Evolutionary conservation across 2,329 filamentous ascomycete genomes (phyloP).

Genomic region (Pseudocercospora pini-densiflorae): DNA sequence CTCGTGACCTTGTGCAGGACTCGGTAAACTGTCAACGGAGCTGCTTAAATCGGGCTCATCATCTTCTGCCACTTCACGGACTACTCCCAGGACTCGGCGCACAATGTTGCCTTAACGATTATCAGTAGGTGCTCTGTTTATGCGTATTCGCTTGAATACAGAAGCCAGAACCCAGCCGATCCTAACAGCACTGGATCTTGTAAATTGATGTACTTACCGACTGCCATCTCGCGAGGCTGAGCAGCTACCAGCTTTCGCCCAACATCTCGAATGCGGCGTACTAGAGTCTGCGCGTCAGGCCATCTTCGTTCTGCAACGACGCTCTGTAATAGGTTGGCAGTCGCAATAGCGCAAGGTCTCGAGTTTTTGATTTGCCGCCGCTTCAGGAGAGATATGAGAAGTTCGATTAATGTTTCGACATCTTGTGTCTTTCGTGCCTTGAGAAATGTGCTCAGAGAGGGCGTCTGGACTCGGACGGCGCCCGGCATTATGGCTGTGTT

Average conservation of each 20-base stretch:
- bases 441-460: slow-evolving; percentile 77
- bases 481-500: slow-evolving; percentile 57
- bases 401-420: slow-evolving; percentile 82
- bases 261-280: slow-evolving; percentile 78
- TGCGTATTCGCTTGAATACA: background rate
- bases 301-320: slow-evolving; percentile 84
- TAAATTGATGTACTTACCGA: slow-evolving; percentile 51
- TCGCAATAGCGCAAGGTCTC: slow-evolving; percentile 87
- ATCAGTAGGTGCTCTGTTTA: background rate
- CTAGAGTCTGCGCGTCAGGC: slow-evolving; percentile 75
- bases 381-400: slow-evolving; percentile 83
- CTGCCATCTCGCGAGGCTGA: slow-evolving; percentile 86
- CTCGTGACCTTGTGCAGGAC: slow-evolving; percentile 30
- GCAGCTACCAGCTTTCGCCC: slow-evolving; percentile 79
- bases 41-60: slow-evolving; percentile 68
- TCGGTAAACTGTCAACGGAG: slow-evolving; percentile 50
- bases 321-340: slow-evolving; percentile 83
- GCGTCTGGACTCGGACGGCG: slow-evolving; percentile 63
- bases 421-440: slow-evolving; percentile 76
- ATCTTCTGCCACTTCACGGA: slow-evolving; percentile 88
- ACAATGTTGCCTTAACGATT: slow-evolving; percentile 74
- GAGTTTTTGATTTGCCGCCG: slow-evolving; percentile 87
- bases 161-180: background rate
- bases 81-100: slow-evolving; percentile 83
- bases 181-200: too few species aligned